Percentiles rank a stretch among this genome's conserved stretches.
phyloP scores from a whole-genome alignment of 179 eudicot species.

The Silene vulgaris region DNA sequence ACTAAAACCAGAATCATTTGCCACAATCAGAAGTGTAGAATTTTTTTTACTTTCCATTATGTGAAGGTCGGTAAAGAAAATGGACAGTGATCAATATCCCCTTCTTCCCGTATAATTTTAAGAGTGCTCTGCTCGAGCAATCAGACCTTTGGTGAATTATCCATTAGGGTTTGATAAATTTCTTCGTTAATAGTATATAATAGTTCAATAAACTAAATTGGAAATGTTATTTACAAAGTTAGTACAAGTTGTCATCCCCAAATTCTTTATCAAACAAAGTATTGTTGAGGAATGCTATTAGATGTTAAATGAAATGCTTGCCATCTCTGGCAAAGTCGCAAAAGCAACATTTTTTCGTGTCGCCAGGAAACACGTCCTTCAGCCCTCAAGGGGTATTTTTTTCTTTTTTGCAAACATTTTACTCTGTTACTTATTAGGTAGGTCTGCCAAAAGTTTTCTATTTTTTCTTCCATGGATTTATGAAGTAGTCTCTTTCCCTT shows the following conservation, averaged over 20 bases:
- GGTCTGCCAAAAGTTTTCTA: not conserved
- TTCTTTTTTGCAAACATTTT: not conserved
- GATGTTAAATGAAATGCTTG: not conserved
- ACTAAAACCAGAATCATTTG: not conserved
- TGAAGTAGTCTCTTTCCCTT: too few relatives aligned
- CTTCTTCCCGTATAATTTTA: too few relatives aligned
- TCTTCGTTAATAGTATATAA: not conserved
- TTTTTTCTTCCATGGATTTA: not conserved
- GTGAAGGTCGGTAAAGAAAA: not conserved
- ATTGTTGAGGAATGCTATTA: not conserved
- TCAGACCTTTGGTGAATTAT: not conserved
- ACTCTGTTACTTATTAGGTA: not conserved
- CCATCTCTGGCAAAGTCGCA: not conserved
- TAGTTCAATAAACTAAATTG: conserved; percentile 1
- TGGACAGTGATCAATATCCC: too few relatives aligned
- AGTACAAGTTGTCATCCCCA: not conserved
- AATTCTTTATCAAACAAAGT: not conserved
- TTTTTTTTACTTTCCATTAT: not conserved
- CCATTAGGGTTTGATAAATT: not conserved
- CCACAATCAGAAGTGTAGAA: not conserved
- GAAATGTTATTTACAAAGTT: not conserved
- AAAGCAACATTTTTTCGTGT: not conserved
- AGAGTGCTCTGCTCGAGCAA: too few relatives aligned
- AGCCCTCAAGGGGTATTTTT: not conserved
- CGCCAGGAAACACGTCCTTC: not conserved